These are phyloP conservation scores for Torulaspora franciscae DNA, from an alignment of 805 yeast species.

Conservation along the genomic window DNA sequence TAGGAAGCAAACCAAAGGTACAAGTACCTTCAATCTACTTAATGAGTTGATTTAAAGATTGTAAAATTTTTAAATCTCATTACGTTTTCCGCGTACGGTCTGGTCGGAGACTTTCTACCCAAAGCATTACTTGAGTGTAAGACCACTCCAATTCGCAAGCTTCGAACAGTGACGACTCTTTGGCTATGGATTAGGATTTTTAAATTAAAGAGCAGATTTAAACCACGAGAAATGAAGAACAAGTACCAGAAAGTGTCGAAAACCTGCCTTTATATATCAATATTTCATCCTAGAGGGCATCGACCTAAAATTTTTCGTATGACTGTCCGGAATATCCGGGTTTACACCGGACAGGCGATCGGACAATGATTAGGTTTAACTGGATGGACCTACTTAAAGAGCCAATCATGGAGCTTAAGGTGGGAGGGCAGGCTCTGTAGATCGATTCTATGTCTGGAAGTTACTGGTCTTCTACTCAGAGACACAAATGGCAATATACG, in stretches of 20 bases:
- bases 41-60: constrained; percentile 38
- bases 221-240: background rate
- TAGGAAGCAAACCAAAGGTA: constrained; percentile 11
- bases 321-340: constrained; percentile 3
- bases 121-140: constrained; percentile 43
- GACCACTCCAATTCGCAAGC: constrained; percentile 50
- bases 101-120: constrained; percentile 89
- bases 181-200: constrained; percentile 51
- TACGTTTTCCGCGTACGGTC: constrained; percentile 56
- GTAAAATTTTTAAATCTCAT: constrained; percentile 40
- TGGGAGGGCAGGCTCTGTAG: background rate
- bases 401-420: background rate
- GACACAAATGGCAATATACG: constrained; percentile 75
- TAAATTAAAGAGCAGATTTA: constrained; percentile 8
- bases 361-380: background rate
- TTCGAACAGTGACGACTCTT: constrained; percentile 72
- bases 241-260: background rate
- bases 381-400: background rate
- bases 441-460: constrained; percentile 58
- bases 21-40: constrained; percentile 12
- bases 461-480: constrained; percentile 82
- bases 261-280: constrained; percentile 7
- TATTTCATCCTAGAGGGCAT: constrained; percentile 2
- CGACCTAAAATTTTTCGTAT: constrained; percentile 8
- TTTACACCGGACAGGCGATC: constrained; percentile 3